Base-by-base conservation (phyloP, 495 filamentous ascomycete genomes). In the Cryomyces antarcticus region DNA sequence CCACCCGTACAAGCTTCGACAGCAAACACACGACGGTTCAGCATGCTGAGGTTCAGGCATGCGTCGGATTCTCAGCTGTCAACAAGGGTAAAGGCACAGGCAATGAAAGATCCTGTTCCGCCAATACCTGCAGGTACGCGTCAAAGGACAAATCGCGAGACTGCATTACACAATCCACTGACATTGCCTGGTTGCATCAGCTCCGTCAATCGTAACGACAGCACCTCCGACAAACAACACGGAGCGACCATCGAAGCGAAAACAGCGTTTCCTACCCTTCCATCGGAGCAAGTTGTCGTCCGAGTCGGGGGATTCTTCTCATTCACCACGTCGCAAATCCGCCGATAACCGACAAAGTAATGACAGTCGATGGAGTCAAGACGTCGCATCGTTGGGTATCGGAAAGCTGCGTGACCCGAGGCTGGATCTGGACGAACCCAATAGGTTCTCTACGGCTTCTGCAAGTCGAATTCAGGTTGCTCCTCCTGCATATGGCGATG, bases 1-100 rank as follows among this genome's bases (percentile, higher is more conserved):
- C 33, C 33, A 12, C 33, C 33, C 12, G 12, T 39, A 12, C 52
- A 57, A 41, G 51, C 47, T 29, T 39, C 42, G 37, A 54, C 48
- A 11, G 49, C 49, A 11, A 53, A 50, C 63, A 71, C 56, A 31
- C 69, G 78, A 46, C 78, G 88, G 31, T 95, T 95, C 57, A 89
- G 80, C 56, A 76, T 95, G 62, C 70, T 93, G 61, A 83, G 78
- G 57, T 78, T 93, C 53, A 78, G 88, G 39, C 82, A 95, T 72
- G 86, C 83, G 39, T 94, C 87, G 11, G 89, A 97, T 59, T 82
- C 89, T 38, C 85, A 93, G 54, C 66, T 95, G 41, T 84, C 83
- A 7, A 61, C 68, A 41, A 82, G 77, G 52, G 80, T 81, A 37
- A 85, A 78, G 57, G 72, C 80, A 43, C 78, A 82, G 48, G 78